Evolutionary conservation across 2,329 filamentous ascomycete genomes (phyloP).

Genomic region (Paecilomyces sp.): DNA sequence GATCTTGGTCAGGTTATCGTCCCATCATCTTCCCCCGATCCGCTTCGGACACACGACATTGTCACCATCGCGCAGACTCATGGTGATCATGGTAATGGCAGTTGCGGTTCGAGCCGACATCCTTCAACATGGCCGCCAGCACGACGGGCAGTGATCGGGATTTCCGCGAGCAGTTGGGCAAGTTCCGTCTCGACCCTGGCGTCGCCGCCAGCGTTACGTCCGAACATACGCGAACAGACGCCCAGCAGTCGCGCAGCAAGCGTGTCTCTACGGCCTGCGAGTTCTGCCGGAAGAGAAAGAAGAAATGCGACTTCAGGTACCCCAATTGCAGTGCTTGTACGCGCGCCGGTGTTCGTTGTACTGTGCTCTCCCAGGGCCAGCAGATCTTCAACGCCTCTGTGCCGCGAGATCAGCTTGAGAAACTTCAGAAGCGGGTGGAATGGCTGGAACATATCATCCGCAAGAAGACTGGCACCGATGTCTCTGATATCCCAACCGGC

Average conservation of each 20-base stretch:
- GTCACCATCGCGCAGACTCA: background rate
- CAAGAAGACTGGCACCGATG: slow-evolving; percentile 25
- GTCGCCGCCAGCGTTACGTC: background rate
- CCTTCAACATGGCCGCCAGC: background rate
- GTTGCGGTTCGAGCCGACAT: background rate
- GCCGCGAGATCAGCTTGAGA: slow-evolving; percentile 32
- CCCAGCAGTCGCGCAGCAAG: slow-evolving; percentile 11
- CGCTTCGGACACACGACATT: background rate
- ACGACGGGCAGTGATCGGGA: background rate
- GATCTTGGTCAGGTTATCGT: background rate
- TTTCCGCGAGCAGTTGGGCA: background rate
- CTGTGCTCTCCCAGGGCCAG: slow-evolving; percentile 30
- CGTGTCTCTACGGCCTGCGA: slow-evolving; percentile 34
- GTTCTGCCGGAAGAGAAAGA: slow-evolving; percentile 34
- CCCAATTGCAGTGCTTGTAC: slow-evolving; percentile 34
- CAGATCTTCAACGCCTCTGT: slow-evolving; percentile 30
- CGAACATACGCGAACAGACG: background rate
- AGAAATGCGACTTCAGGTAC: slow-evolving; percentile 36
- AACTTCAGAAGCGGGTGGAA: slow-evolving; percentile 30
- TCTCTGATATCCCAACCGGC: slow-evolving; percentile 26
- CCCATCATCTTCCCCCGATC: background rate
- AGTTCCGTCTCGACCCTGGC: background rate
- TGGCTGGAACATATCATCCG: slow-evolving; percentile 32
- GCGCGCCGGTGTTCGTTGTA: slow-evolving; percentile 33
- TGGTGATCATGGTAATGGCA: background rate